phyloP scores from a whole-genome alignment of 2,329 filamentous ascomycete genomes.

The Pezicula carpinea region DNA sequence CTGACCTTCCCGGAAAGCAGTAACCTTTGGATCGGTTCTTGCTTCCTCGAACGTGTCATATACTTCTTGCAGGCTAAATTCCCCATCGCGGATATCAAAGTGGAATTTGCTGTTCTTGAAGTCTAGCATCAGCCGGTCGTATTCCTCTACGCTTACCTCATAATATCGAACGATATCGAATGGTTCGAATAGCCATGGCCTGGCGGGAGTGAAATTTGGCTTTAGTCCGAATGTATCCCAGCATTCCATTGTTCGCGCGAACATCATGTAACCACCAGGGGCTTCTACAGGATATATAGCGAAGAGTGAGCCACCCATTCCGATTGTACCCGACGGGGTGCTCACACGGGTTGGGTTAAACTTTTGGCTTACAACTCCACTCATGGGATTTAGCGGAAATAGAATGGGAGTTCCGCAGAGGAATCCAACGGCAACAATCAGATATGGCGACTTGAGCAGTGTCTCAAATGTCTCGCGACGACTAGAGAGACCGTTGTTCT shows the following conservation, averaged over 20 bases:
- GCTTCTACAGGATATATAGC: constrained; percentile 33
- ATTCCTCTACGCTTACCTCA: constrained; percentile 30
- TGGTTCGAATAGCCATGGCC: constrained; percentile 33
- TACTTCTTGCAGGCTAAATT: constrained; percentile 28
- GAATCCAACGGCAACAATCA: constrained; percentile 32
- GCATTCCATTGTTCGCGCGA: constrained; percentile 30
- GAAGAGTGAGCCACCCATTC: constrained; percentile 31
- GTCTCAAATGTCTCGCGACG: constrained; percentile 29
- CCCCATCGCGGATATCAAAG: constrained; percentile 24
- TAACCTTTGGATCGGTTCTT: constrained; percentile 14
- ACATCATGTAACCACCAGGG: constrained; percentile 36
- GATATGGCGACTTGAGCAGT: constrained; percentile 28
- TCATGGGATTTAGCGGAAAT: constrained; percentile 24
- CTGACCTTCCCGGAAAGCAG: constrained; percentile 8
- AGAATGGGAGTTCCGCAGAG: constrained; percentile 33
- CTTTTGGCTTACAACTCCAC: constrained; percentile 23
- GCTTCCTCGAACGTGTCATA: constrained; percentile 19
- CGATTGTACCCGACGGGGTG: constrained; percentile 33
- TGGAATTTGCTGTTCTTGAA: constrained; percentile 29
- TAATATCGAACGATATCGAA: constrained; percentile 33
- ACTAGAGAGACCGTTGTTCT: constrained; percentile 32
- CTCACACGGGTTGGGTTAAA: constrained; percentile 34
- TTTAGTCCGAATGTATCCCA: constrained; percentile 32
- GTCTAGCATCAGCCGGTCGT: constrained; percentile 22
- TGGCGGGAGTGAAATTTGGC: constrained; percentile 24